Conservation (phyloP, 208 protist genomes). For the Crithidia mellificae region DNA sequence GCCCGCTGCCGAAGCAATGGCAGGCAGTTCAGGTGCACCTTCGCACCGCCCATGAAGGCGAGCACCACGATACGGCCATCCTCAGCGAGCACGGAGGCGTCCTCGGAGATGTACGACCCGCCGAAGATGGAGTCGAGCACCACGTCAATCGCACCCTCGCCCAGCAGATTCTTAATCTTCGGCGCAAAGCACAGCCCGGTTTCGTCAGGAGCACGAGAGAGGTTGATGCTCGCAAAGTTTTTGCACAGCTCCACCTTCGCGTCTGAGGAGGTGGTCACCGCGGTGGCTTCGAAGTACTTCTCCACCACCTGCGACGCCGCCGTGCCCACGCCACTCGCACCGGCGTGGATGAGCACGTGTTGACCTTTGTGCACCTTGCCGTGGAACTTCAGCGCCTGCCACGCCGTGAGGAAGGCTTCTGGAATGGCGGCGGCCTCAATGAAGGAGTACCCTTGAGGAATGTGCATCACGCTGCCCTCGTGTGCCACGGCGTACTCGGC, state of each 20-base stretch:
- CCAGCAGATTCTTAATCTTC: slow-evolving; percentile 59
- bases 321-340: slow-evolving; percentile 89
- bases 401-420: slow-evolving; percentile 93
- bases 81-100: slow-evolving; percentile 57
- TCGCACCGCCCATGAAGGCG: slow-evolving; percentile 62
- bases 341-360: slow-evolving; percentile 86
- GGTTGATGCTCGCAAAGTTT: slow-evolving; percentile 51
- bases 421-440: slow-evolving; percentile 90
- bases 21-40: slow-evolving; percentile 58
- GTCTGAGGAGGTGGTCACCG: slow-evolving; percentile 62
- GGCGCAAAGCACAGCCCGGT: slow-evolving; percentile 63
- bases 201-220: slow-evolving; percentile 70
- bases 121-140: slow-evolving; percentile 84
- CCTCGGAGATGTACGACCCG: slow-evolving; percentile 67
- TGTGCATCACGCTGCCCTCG: slow-evolving; percentile 73
- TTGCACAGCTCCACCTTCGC: slow-evolving; percentile 80
- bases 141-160: slow-evolving; percentile 56
- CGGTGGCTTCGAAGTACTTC: slow-evolving; percentile 72
- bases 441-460: slow-evolving; percentile 81
- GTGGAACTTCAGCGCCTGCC: slow-evolving; percentile 81
- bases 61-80: slow-evolving; percentile 75
- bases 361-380: slow-evolving; percentile 64
- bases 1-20: slow-evolving; percentile 69
- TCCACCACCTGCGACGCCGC: slow-evolving; percentile 81
- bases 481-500: slow-evolving; percentile 88